Evolutionary conservation across 352 stramenopile species (phyloP), one percentile per base, ranked within the genome.

Genomic region (Globisporangium nodosum): DNA sequence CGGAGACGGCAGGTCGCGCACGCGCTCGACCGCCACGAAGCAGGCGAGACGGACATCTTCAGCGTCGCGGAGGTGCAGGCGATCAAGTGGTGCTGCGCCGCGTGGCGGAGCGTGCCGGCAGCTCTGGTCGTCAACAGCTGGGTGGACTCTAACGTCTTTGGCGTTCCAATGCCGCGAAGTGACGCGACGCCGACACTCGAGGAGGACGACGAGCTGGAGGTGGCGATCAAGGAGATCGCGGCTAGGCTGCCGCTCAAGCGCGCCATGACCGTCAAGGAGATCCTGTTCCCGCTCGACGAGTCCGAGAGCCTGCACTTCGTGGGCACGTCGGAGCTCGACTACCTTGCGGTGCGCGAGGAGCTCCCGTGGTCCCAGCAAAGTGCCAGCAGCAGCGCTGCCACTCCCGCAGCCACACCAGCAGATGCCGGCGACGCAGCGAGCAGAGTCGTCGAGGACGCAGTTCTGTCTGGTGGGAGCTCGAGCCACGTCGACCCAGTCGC

Each of bases 1-100:
- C 64, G 64, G 42, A 67, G 49, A 27, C 58, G 58, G 8, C 58
- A 64, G 52, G 46, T 64, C 45, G 35, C 56, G 24, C 58, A 64
- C 15, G 58, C 58, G n/a, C 58, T 64, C n/a, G 58, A 64, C 15
- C 52, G 58, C 12, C 48, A 56, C 37, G 58, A 64, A 40, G 58
- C 58, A 18, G 58, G 58, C 24, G 46, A 60, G 24, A 21, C 24
- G 4, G 46, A 55, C 39, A 54, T 60, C 46, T 64, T 52, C 30
- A 46, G 35, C 37, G 35, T 64, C 35, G 37, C 50, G 35, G 58
- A 64, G 11, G 24, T 49, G 24, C 58, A 64, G 37, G 58, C 58
- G 21, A 60, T 64, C 43, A 54, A 50, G 35, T 64, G 58, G 58
- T 55, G 52, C 49, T 54, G 58, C n/a, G 45, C 53, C 0, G 58